Conservation (phyloP, 1,284 basidiomycete species). For the Cutaneotrichosporon mucoides region DNA sequence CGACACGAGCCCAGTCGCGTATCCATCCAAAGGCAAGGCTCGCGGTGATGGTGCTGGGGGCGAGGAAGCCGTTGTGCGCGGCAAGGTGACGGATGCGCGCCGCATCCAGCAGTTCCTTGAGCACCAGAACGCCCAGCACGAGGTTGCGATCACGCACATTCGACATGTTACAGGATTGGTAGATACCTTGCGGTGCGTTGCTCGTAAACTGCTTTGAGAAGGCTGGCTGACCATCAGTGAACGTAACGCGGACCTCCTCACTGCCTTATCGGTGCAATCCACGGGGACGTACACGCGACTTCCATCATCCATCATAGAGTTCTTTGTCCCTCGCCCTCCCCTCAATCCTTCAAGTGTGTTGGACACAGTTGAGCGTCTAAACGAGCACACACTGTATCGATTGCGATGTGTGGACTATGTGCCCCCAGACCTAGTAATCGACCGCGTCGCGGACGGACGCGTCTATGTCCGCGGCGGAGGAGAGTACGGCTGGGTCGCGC, state of each 20-base stretch:
- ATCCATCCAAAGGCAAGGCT: conserved; percentile 26
- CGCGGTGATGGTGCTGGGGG: conserved; percentile 2
- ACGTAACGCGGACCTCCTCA: conserved; percentile 44
- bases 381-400: conserved; percentile 39
- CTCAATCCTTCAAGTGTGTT: conserved; percentile 31
- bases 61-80: conserved; percentile 17
- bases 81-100: conserved; percentile 43
- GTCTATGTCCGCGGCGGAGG: conserved; percentile 33
- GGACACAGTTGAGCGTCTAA: conserved; percentile 30
- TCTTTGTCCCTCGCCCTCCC: conserved; percentile 29
- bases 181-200: conserved; percentile 36
- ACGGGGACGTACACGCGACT: conserved; percentile 36
- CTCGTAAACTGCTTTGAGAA: not conserved
- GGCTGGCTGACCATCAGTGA: conserved; percentile 18
- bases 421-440: conserved; percentile 35
- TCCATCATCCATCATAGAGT: conserved; percentile 32
- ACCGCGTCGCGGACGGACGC: conserved; percentile 36
- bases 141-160: conserved; percentile 35
- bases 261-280: conserved; percentile 33
- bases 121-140: conserved; percentile 44
- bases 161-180: conserved; percentile 32
- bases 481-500: conserved; percentile 32
- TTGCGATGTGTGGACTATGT: conserved; percentile 40
- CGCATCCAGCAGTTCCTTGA: conserved; percentile 39
- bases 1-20: conserved; percentile 29